Conservation (phyloP, 352 stramenopile species). For the Phytophthora sojae region DNA sequence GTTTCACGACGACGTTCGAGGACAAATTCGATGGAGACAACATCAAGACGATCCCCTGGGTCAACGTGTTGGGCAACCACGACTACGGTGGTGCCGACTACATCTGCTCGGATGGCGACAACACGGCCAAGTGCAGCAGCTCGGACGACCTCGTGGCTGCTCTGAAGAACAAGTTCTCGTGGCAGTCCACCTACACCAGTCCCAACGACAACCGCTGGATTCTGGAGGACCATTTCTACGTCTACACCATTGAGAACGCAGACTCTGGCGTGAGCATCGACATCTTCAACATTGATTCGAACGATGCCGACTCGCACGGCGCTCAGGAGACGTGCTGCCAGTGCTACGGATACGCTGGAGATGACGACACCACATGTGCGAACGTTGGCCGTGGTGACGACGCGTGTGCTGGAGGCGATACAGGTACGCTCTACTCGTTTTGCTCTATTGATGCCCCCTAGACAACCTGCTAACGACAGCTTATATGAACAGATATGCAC, state of each 20-base stretch:
- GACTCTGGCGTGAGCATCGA: constrained; percentile 53
- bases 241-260: constrained; percentile 44
- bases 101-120: constrained; percentile 47
- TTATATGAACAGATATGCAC: constrained; percentile 42
- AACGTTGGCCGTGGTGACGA: constrained; percentile 49
- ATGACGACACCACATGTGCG: constrained; percentile 45
- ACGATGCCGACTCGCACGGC: constrained; percentile 56
- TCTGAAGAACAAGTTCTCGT: constrained; percentile 54
- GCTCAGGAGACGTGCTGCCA: constrained; percentile 59
- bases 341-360: constrained; percentile 58
- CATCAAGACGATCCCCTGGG: constrained; percentile 58
- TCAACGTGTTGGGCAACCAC: constrained; percentile 74
- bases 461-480: neutral
- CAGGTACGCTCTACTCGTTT: neutral
- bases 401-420: constrained; percentile 43
- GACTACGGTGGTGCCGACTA: constrained; percentile 68
- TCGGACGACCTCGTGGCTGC: constrained; percentile 29
- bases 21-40: constrained; percentile 55
- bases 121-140: constrained; percentile 31
- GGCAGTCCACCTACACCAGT: constrained; percentile 53
- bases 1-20: constrained; percentile 65
- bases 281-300: constrained; percentile 66
- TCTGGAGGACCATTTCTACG: constrained; percentile 60
- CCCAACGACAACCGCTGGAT: constrained; percentile 62
- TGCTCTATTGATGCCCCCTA: neutral